A percentile compares a stretch with the other conserved stretches of the same genome.
Evolutionary conservation across 257 asterid genomes (phyloP).

Genomic region (Solanum bulbocastanum): DNA sequence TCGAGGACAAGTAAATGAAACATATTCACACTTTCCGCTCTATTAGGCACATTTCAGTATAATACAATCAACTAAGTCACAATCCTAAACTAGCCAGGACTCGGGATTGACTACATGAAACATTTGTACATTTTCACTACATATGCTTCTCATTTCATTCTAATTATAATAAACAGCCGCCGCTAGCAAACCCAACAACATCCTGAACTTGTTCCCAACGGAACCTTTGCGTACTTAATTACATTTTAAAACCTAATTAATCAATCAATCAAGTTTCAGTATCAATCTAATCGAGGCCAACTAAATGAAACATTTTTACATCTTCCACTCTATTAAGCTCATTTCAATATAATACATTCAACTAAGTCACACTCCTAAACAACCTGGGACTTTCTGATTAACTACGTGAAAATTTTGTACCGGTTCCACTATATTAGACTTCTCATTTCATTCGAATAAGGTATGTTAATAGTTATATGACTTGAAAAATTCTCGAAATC

Average conservation of each 20-base stretch:
- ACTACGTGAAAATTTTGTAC: neutral
- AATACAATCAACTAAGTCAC: neutral
- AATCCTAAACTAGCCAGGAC: neutral
- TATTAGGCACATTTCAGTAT: neutral
- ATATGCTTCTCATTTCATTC: neutral
- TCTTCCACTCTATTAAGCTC: neutral
- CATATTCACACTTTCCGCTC: neutral
- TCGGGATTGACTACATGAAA: neutral
- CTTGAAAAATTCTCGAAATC: neutral
- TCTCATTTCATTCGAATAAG: neutral
- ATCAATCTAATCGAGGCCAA: accelerated
- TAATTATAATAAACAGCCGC: neutral
- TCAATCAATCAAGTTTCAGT: neutral
- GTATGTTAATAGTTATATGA: neutral
- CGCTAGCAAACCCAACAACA: neutral
- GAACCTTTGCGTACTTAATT: neutral
- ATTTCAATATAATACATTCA: neutral
- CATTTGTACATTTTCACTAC: neutral
- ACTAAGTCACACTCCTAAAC: neutral
- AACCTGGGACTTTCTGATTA: accelerated
- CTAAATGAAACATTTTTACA: neutral
- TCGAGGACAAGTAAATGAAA: neutral
- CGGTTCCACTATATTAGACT: neutral
- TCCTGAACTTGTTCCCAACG: neutral
- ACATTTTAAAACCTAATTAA: accelerated